These are phyloP conservation scores for Penicillium bialowiezense DNA, from an alignment of 495 filamentous ascomycete genomes.

Conservation along the genomic window DNA sequence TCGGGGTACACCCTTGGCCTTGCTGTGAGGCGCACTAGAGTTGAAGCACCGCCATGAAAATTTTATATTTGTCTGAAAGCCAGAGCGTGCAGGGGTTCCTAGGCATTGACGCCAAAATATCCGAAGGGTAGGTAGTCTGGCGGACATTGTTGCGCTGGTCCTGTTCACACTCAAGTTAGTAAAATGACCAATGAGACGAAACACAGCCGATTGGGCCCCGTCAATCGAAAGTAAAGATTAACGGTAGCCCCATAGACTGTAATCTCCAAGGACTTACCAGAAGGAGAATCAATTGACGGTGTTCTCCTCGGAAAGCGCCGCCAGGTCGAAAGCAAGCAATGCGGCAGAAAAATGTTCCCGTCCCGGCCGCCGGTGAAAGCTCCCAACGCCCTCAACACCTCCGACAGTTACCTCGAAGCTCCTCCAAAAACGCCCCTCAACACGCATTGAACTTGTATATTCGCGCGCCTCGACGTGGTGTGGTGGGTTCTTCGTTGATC, in stretches of 20 bases:
- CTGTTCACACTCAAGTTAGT: conserved; percentile 17
- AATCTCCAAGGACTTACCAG: conserved; percentile 12
- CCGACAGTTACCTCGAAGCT: conserved; percentile 10
- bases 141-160: conserved; percentile 30
- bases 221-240: no score
- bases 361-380: conserved; percentile 45
- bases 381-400: conserved; percentile 44
- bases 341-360: conserved; percentile 50
- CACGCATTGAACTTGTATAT: conserved; percentile 10
- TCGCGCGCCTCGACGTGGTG: conserved; percentile 23
- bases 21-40: conserved; percentile 26
- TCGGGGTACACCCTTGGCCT: conserved; percentile 8
- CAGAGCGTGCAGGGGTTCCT: conserved; percentile 11
- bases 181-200: not conserved
- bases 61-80: conserved; percentile 5
- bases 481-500: conserved; percentile 32
- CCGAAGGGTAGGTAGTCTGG: conserved; percentile 26
- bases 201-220: not conserved
- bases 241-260: not conserved
- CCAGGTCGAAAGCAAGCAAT: conserved; percentile 19
- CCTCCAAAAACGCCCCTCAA: conserved; percentile 10
- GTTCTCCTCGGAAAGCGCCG: conserved; percentile 27
- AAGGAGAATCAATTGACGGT: conserved; percentile 7
- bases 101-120: conserved; percentile 29
- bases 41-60: conserved; percentile 34